Evolutionary conservation across 2,329 filamentous ascomycete species (phyloP).

Genomic region (Diaporthe citriasiana): DNA sequence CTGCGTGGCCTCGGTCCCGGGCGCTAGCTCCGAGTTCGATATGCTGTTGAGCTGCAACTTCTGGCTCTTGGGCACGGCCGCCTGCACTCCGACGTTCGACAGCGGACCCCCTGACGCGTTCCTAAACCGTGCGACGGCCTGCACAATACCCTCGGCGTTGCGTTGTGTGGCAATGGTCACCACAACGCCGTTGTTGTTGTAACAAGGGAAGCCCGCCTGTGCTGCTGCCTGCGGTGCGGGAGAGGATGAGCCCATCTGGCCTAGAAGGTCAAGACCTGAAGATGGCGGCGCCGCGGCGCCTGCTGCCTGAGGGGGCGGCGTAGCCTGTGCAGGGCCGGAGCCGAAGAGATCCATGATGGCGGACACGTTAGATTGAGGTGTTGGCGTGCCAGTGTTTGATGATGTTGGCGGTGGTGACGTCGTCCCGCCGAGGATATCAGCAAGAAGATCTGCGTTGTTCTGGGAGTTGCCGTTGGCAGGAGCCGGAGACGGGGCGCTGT

Average conservation of each 20-base stretch:
- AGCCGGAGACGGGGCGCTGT: conserved; percentile 70
- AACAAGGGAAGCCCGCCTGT: conserved; percentile 77
- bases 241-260: conserved; percentile 53
- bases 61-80: conserved; percentile 96
- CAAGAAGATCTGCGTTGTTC: conserved; percentile 88
- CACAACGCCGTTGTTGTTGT: conserved; percentile 86
- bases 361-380: conserved; percentile 70
- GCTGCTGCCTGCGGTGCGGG: conserved; percentile 61
- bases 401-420: conserved; percentile 61
- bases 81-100: conserved; percentile 86
- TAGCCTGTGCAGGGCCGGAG: conserved; percentile 56
- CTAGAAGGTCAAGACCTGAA: conserved; percentile 64
- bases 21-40: conserved; percentile 81
- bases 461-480: conserved; percentile 68
- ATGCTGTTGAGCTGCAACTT: conserved; percentile 94
- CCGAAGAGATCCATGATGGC: conserved; percentile 94
- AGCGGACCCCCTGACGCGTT: conserved; percentile 79
- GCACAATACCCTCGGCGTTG: conserved; percentile 82
- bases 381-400: conserved; percentile 61
- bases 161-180: conserved; percentile 89
- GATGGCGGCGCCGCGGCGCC: conserved; percentile 63
- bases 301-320: conserved; percentile 55
- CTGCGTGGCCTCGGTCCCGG: conserved; percentile 88
- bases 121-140: conserved; percentile 86
- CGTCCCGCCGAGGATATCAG: conserved; percentile 88